Evolutionary conservation across 441 rosid species (phyloP).

Genomic region (Francoa sonchifolia): DNA sequence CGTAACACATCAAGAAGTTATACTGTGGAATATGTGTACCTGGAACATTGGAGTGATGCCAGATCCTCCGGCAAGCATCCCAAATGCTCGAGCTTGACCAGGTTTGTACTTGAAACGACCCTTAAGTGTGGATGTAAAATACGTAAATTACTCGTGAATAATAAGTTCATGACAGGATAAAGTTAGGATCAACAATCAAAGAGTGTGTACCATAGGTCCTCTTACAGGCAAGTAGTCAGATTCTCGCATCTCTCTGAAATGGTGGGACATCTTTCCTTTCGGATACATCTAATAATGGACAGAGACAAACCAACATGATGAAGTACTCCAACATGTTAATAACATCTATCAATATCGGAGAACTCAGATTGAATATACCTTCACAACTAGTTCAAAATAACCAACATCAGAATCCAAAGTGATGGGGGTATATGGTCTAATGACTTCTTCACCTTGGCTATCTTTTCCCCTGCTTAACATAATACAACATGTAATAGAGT

Average conservation of each 20-base stretch:
- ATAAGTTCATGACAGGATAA: neutral
- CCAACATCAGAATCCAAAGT: conserved; percentile 16
- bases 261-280: conserved; percentile 18
- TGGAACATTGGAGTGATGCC: conserved; percentile 21
- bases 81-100: conserved; percentile 9
- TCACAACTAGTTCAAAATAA: conserved; percentile 12
- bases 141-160: neutral
- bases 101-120: conserved; percentile 15
- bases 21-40: neutral
- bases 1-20: too few relatives aligned
- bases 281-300: conserved; percentile 10
- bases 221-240: conserved; percentile 11
- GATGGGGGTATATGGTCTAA: conserved; percentile 12
- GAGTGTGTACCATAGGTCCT: conserved; percentile 10
- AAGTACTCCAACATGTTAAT: too few relatives aligned
- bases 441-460: conserved; percentile 8
- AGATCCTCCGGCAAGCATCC: conserved; percentile 18
- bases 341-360: too few relatives aligned
- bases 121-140: neutral
- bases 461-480: conserved; percentile 12
- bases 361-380: conserved; percentile 1
- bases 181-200: neutral
- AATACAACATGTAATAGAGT: too few relatives aligned
- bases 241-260: conserved; percentile 11
- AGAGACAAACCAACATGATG: neutral